Evolutionary conservation across 2,329 filamentous ascomycete genomes (phyloP).

Genomic region (Epicoccum sorghinum): DNA sequence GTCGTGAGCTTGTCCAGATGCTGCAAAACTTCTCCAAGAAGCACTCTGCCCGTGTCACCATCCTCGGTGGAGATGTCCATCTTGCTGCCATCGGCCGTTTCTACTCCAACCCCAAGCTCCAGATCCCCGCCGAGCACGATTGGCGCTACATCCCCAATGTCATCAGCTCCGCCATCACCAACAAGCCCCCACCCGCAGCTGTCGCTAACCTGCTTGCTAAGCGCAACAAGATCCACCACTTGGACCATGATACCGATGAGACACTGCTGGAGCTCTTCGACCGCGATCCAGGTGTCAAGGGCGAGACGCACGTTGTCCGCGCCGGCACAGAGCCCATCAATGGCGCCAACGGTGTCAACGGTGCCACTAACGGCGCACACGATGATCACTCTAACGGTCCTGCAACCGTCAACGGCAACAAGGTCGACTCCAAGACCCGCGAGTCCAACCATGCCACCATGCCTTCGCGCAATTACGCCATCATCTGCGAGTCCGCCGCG

Average conservation of each 20-base stretch:
- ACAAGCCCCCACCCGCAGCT: conserved; percentile 69
- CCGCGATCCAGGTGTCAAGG: conserved; percentile 57
- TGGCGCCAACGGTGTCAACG: conserved; percentile 23
- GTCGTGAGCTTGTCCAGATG: conserved; percentile 71
- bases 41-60: conserved; percentile 64
- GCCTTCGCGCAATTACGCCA: conserved; percentile 70
- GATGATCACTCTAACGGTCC: conserved; percentile 23
- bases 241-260: conserved; percentile 68
- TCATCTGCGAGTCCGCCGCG: conserved; percentile 61
- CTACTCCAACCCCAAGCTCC: conserved; percentile 65
- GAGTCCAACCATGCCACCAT: conserved; percentile 85
- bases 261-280: conserved; percentile 68
- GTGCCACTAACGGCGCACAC: conserved; percentile 23
- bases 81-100: conserved; percentile 68
- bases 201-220: conserved; percentile 69
- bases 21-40: conserved; percentile 65
- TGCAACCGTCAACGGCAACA: conserved; percentile 30
- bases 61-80: conserved; percentile 69
- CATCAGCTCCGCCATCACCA: conserved; percentile 69
- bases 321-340: conserved; percentile 24
- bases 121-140: conserved; percentile 63
- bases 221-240: conserved; percentile 69
- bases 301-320: conserved; percentile 29
- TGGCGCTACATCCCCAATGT: conserved; percentile 70
- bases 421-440: conserved; percentile 63